Percentiles rank a stretch among this genome's conserved stretches.
phyloP scores from a whole-genome alignment of 2,329 filamentous ascomycete genomes.

The Verruconis gallopava region DNA sequence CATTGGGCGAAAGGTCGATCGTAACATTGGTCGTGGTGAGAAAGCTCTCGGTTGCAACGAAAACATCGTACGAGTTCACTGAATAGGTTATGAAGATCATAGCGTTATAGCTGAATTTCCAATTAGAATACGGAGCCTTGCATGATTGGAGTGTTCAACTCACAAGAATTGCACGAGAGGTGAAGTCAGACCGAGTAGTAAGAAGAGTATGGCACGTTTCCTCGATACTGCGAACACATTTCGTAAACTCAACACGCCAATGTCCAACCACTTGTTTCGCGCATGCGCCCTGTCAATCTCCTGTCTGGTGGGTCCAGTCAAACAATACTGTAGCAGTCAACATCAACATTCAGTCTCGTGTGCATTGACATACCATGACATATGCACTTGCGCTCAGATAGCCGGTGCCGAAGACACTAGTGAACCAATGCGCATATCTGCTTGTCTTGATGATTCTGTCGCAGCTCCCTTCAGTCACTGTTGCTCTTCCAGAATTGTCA shows the following conservation, averaged over 20 bases:
- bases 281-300: slow-evolving; percentile 38
- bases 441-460: slow-evolving; percentile 3
- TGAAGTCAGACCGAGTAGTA: slow-evolving; percentile 19
- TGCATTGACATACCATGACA: slow-evolving; percentile 7
- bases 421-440: slow-evolving; percentile 8
- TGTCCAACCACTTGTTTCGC: slow-evolving; percentile 28
- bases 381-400: slow-evolving; percentile 9
- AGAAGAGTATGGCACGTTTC: slow-evolving; percentile 16
- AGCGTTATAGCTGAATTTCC: not conserved
- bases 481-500: slow-evolving; percentile 2
- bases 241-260: slow-evolving; percentile 31
- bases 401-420: slow-evolving; percentile 5
- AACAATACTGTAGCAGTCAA: slow-evolving; percentile 20
- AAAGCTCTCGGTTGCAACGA: slow-evolving; percentile 8
- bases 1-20: not conserved
- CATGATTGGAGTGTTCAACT: slow-evolving; percentile 2
- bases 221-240: slow-evolving; percentile 21
- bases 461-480: slow-evolving; percentile 8
- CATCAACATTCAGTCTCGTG: too few relatives aligned
- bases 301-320: slow-evolving; percentile 36
- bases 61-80: slow-evolving; percentile 6
- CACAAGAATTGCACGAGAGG: slow-evolving; percentile 26
- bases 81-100: slow-evolving; percentile 7
- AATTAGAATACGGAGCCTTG: not conserved
- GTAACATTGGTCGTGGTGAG: slow-evolving; percentile 5